These are phyloP conservation scores for Phytophthora pisi DNA, from an alignment of 352 stramenopile genomes.

Conservation along the genomic window DNA sequence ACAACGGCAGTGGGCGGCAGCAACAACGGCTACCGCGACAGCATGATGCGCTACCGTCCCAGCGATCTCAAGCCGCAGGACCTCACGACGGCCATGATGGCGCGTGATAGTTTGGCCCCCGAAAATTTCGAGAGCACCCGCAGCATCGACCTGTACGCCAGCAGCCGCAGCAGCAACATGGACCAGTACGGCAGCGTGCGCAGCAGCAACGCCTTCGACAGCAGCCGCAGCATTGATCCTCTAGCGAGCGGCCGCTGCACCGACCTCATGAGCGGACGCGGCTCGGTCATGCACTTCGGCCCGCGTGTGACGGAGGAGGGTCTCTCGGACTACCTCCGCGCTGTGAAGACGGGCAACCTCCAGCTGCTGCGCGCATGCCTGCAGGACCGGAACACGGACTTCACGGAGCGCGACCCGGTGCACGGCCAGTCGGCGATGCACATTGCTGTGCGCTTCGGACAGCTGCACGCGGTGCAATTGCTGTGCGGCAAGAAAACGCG, in stretches of 20 bases:
- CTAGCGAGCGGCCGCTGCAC: constrained; percentile 30
- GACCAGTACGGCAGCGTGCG: constrained; percentile 22
- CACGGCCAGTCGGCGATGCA: constrained; percentile 83
- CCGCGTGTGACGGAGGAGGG: constrained; percentile 60
- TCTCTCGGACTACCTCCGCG: constrained; percentile 64
- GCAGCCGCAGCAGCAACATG: constrained; percentile 34
- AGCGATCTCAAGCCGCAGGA: constrained; percentile 65
- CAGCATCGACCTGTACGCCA: constrained; percentile 26
- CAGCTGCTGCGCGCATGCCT: constrained; percentile 58
- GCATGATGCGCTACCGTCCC: constrained; percentile 75
- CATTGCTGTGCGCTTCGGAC: constrained; percentile 78
- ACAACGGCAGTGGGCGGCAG: constrained; percentile 3
- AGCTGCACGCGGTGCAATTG: constrained; percentile 74
- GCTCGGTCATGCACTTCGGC: constrained; percentile 53
- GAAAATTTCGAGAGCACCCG: constrained; percentile 32
- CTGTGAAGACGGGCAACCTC: constrained; percentile 71
- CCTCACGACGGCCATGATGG: constrained; percentile 48
- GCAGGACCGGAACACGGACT: constrained; percentile 63
- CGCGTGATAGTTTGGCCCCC: constrained; percentile 62
- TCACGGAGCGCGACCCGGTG: constrained; percentile 66
- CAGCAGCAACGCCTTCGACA: constrained; percentile 1
- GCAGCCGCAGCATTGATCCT: constrained; percentile 8
- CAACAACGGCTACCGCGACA: constrained; percentile 54
- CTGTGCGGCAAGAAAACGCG: constrained; percentile 71
- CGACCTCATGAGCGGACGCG: constrained; percentile 43